These are phyloP conservation scores for Aspergillus fijiensis DNA, from an alignment of 2,329 filamentous ascomycete genomes.

Conservation along the genomic window DNA sequence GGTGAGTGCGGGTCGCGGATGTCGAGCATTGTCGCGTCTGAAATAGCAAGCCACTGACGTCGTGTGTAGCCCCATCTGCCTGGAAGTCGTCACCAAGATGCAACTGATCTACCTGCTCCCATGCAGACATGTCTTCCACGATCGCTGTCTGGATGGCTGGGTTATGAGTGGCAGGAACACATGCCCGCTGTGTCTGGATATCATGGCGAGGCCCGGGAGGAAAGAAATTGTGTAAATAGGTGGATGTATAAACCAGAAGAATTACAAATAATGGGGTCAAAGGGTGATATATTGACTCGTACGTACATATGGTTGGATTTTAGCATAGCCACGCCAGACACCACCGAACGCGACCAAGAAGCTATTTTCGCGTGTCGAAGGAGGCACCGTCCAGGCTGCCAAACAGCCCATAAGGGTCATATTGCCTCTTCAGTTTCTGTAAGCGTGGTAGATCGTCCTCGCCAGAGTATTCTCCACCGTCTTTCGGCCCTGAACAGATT, in stretches of 20 bases:
- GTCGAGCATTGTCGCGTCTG: not conserved
- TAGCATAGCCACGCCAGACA: too few species aligned
- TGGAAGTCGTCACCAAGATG: conserved; percentile 2
- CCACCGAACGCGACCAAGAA: too few species aligned
- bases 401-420: not conserved
- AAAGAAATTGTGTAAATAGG: not conserved
- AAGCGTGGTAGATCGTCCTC: not conserved
- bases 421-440: not conserved
- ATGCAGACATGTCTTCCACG: conserved; percentile 10
- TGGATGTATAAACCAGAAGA: too few species aligned
- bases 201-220: not conserved
- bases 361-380: not conserved
- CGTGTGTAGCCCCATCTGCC: conserved; percentile 11
- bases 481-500: too few species aligned
- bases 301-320: too few species aligned
- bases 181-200: conserved; percentile 4
- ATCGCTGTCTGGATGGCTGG: conserved; percentile 4
- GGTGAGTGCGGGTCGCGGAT: not conserved
- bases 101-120: conserved; percentile 8
- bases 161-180: conserved; percentile 5
- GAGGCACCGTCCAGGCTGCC: not conserved
- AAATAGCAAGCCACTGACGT: not conserved
- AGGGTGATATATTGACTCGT: too few species aligned
- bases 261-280: too few species aligned
- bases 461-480: not conserved